Evolutionary conservation across 768 basidiomycete genomes (phyloP).

Genomic region (Termitomyces sp.): DNA sequence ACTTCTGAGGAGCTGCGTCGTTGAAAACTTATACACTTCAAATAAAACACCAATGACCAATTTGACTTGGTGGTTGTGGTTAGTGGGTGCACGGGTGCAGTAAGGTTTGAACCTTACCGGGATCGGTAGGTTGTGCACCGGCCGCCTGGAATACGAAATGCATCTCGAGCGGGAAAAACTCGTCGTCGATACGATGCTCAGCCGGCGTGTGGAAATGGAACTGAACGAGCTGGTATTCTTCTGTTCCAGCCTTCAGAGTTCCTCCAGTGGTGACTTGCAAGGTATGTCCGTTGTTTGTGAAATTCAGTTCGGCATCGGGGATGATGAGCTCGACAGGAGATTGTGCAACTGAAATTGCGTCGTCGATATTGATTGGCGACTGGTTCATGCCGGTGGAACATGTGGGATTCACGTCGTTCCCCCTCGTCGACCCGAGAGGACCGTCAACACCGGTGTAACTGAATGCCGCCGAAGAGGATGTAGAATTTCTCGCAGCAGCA

Average conservation of each 20-base stretch:
- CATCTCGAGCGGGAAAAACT: slow-evolving; percentile 10
- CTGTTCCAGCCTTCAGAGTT: neutral
- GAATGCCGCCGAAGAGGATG: neutral
- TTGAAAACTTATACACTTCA: neutral
- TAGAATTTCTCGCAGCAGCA: neutral
- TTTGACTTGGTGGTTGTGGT: neutral
- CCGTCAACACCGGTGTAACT: slow-evolving; percentile 8
- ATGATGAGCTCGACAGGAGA: neutral
- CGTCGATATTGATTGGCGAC: slow-evolving; percentile 9
- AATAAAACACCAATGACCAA: slow-evolving; percentile 5
- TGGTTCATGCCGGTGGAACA: slow-evolving; percentile 5
- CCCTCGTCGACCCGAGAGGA: slow-evolving; percentile 7
- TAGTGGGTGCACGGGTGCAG: neutral
- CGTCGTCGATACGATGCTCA: slow-evolving; percentile 5
- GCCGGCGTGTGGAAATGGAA: slow-evolving; percentile 13
- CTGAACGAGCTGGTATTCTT: neutral
- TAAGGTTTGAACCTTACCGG: neutral
- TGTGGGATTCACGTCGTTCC: neutral
- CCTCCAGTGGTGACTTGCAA: neutral
- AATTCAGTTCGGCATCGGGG: neutral
- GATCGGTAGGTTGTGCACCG: neutral
- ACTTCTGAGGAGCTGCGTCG: slow-evolving; percentile 1
- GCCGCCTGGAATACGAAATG: slow-evolving; percentile 8
- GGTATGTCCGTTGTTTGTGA: slow-evolving; percentile 1
- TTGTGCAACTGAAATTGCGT: neutral